A percentile compares a stretch with the other conserved stretches of the same genome.
Evolutionary conservation across 2,329 filamentous ascomycete species (phyloP).

Genomic region (Aspergillus neoniger): DNA sequence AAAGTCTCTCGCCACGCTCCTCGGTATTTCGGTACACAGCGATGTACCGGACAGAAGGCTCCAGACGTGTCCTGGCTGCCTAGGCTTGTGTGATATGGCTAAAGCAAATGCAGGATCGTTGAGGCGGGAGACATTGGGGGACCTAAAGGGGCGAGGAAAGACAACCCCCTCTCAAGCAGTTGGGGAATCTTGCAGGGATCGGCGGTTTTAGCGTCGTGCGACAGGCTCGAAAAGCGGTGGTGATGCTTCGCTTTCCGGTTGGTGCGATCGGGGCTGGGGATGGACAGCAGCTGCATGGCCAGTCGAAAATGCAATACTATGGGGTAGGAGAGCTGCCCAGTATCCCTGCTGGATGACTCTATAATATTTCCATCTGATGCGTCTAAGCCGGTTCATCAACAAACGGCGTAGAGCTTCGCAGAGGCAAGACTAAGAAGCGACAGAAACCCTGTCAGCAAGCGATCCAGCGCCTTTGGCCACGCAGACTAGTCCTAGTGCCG

Average conservation of each 20-base stretch:
- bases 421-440: neutral
- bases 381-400: neutral
- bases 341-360: neutral
- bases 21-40: neutral
- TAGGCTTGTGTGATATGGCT: slow-evolving; percentile 1
- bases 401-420: neutral
- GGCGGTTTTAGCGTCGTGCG: slow-evolving; percentile 1
- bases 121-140: neutral
- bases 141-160: slow-evolving; percentile 1
- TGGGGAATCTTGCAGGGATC: slow-evolving; percentile 7
- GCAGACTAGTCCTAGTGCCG: neutral
- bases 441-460: neutral
- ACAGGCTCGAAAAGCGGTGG: neutral
- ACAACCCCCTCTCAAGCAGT: neutral
- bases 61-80: neutral
- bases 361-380: neutral
- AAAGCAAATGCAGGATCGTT: neutral
- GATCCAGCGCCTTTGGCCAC: neutral
- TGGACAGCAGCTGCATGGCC: neutral
- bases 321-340: neutral
- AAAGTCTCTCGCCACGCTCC: neutral
- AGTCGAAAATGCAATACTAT: neutral
- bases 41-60: neutral
- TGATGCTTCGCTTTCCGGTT: neutral
- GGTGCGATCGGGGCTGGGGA: neutral